Percentiles rank a stretch among this genome's conserved stretches.
Conservation (phyloP, 306 rosid species). For the Sphenostylis stenocarpa region DNA sequence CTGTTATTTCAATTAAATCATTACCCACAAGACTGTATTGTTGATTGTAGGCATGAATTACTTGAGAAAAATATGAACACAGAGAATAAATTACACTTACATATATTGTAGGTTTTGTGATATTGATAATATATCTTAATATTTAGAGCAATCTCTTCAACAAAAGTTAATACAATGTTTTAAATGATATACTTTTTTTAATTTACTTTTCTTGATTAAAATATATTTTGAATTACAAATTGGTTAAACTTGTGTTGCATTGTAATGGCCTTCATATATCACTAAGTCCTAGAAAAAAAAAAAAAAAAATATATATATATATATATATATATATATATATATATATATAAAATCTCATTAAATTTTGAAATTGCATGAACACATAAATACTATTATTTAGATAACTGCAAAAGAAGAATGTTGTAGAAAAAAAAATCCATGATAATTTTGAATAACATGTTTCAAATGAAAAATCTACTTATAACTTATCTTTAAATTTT, state of each 20-base stretch:
- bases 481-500: no score
- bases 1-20: slow-evolving; percentile 1
- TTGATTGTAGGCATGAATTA: background rate
- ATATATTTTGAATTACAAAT: no score
- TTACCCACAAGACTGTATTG: background rate
- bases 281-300: background rate
- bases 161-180: no score
- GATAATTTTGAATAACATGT: no score
- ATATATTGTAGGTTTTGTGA: no score
- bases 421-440: no score
- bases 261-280: background rate
- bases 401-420: slow-evolving; percentile 9
- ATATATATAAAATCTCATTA: background rate
- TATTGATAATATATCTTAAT: no score
- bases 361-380: background rate
- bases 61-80: background rate
- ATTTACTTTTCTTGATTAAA: no score
- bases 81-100: background rate
- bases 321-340: no score
- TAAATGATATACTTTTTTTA: no score
- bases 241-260: background rate
- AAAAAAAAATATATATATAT: background rate
- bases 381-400: background rate
- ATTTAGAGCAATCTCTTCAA: no score
- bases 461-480: no score